These are phyloP conservation scores for Cnidoscolus chayamansa DNA, from an alignment of 441 rosid species.

Conservation along the genomic window DNA sequence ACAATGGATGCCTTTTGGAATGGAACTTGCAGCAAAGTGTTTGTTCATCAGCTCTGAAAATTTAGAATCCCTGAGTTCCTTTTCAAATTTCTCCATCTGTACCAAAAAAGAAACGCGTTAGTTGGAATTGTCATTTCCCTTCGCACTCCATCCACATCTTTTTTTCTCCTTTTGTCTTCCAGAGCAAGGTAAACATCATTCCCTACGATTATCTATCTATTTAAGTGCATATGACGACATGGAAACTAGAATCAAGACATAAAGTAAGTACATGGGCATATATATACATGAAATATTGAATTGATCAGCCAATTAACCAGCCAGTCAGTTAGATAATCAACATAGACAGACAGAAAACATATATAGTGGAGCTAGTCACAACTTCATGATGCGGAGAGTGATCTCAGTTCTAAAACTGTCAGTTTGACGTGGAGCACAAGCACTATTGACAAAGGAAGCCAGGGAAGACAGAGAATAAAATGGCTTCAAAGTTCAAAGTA, in stretches of 20 bases:
- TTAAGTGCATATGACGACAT: neutral
- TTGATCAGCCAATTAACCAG: neutral
- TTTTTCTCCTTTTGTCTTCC: neutral
- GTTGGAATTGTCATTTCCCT: neutral
- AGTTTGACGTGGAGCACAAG: too few species aligned
- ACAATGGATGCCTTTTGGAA: slow-evolving; percentile 96
- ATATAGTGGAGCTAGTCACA: neutral
- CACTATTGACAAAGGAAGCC: too few species aligned
- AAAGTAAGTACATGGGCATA: slow-evolving; percentile 6
- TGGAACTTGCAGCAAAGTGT: slow-evolving; percentile 97
- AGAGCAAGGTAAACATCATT: neutral
- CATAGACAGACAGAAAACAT: neutral
- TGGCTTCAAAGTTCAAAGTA: too few species aligned
- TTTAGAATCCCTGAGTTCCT: slow-evolving; percentile 82
- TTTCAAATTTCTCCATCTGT: slow-evolving; percentile 92
- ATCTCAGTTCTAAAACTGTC: too few species aligned
- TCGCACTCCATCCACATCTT: neutral
- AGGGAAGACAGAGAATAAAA: too few species aligned
- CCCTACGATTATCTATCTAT: neutral
- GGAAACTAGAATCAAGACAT: slow-evolving; percentile 29
- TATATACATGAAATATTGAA: neutral
- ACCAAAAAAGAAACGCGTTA: slow-evolving; percentile 12
- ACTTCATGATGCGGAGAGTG: neutral
- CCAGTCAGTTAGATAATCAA: neutral
- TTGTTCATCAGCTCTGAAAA: slow-evolving; percentile 92